A percentile compares a stretch with the other conserved stretches of the same genome.
phyloP scores from a whole-genome alignment of 345 rosid genomes.

The Aethionema arabicum region DNA sequence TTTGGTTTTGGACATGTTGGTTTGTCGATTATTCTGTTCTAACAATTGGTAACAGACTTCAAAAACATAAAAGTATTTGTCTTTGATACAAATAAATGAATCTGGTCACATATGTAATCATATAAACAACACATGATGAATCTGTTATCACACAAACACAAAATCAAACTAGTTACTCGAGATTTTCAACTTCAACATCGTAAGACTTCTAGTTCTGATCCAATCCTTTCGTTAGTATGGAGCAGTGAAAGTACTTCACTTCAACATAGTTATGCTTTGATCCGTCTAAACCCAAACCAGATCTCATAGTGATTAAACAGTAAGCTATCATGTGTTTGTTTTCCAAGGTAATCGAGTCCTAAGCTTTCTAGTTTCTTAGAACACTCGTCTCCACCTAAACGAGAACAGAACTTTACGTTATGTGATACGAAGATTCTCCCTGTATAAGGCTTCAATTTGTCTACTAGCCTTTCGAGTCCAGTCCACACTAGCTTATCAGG shows the following conservation, averaged over 20 bases:
- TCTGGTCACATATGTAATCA: no score
- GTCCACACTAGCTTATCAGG: conserved; percentile 94
- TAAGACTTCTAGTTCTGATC: no score
- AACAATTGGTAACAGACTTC: no score
- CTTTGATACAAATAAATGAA: no score
- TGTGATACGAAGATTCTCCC: conserved; percentile 94
- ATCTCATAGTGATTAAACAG: conserved; percentile 94
- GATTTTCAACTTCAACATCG: no score
- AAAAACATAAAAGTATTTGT: no score
- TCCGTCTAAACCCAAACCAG: conserved; percentile 82
- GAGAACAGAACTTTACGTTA: conserved; percentile 84
- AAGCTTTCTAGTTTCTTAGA: conserved; percentile 59
- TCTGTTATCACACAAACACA: no score
- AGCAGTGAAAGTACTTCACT: not conserved
- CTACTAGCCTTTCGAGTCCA: conserved; percentile 74
- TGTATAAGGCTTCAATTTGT: conserved; percentile 66
- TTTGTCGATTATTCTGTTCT: no score
- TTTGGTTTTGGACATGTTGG: no score
- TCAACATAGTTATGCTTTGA: conserved; percentile 42
- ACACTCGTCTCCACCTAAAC: conserved; percentile 81
- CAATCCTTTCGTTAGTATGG: no score
- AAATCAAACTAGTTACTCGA: no score
- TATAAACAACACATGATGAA: no score
- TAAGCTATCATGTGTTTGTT: conserved; percentile 82
- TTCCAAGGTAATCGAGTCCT: conserved; percentile 78